Conservation (phyloP, 2,329 filamentous ascomycete genomes). For the Daldinia sp. region DNA sequence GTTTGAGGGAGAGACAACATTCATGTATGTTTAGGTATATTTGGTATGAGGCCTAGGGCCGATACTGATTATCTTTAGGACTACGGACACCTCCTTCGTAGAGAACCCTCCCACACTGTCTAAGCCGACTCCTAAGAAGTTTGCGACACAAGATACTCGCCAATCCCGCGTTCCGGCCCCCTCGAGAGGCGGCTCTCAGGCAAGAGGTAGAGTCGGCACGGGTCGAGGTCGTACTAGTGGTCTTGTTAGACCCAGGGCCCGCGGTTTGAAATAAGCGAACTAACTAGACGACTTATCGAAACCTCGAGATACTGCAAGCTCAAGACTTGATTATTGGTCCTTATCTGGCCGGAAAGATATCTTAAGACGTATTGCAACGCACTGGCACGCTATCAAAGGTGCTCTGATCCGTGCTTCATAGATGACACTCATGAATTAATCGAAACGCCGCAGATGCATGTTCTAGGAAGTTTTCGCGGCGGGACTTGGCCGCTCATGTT, state of each 20-base stretch:
- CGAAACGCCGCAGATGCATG: neutral
- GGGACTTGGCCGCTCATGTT: conserved; percentile 43
- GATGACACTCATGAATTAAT: conserved; percentile 1
- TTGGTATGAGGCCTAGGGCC: conserved; percentile 34
- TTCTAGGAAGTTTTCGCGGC: conserved; percentile 11
- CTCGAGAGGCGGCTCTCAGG: conserved; percentile 55
- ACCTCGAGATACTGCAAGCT: neutral
- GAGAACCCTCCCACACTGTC: conserved; percentile 78
- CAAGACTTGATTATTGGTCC: neutral
- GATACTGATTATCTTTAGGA: conserved; percentile 65
- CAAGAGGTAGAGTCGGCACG: conserved; percentile 52
- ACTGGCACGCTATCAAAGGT: conserved; percentile 5
- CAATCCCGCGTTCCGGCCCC: conserved; percentile 63
- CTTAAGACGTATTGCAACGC: neutral
- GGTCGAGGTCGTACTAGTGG: conserved; percentile 60
- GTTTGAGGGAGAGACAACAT: conserved; percentile 79
- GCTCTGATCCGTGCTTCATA: neutral
- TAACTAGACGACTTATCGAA: conserved; percentile 2
- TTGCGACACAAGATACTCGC: conserved; percentile 57
- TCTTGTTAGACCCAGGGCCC: conserved; percentile 60
- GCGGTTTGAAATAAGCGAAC: conserved; percentile 58
- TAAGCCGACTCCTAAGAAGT: conserved; percentile 61
- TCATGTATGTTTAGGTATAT: conserved; percentile 72
- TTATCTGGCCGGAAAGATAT: conserved; percentile 7
- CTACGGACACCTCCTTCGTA: conserved; percentile 90